phyloP scores from a whole-genome alignment of 176 grass and related monocot genomes.

The Zoysia japonica region DNA sequence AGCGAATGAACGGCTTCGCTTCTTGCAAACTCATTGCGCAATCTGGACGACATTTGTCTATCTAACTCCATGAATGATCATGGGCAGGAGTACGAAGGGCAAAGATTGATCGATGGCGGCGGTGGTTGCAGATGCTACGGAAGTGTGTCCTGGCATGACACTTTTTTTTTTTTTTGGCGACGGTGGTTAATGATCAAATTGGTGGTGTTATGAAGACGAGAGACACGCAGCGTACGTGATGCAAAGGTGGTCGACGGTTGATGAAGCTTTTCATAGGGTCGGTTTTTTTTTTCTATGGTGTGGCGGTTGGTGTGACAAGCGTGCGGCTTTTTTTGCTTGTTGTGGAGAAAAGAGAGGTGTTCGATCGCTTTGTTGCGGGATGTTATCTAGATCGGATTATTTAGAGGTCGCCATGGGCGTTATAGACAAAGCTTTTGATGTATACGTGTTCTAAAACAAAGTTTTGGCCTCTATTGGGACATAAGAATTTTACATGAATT shows the following conservation, averaged over 20 bases:
- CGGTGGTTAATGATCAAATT: constrained; percentile 26
- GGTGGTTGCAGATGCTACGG: constrained; percentile 18
- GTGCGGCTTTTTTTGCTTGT: constrained; percentile 31
- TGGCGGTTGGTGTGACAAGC: constrained; percentile 40
- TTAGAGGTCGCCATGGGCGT: constrained; percentile 10
- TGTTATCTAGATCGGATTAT: constrained; percentile 10
- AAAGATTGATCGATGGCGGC: neutral
- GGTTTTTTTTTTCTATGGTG: neutral
- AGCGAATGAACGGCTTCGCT: neutral
- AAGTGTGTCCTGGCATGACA: constrained; percentile 26
- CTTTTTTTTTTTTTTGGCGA: neutral
- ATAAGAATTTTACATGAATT: no score
- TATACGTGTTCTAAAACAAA: constrained; percentile 16
- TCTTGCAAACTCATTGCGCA: constrained; percentile 13
- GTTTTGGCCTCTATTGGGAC: neutral
- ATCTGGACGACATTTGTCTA: neutral
- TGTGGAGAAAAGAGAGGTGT: neutral
- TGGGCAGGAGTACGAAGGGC: constrained; percentile 15
- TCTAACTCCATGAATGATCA: constrained; percentile 5
- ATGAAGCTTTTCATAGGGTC: constrained; percentile 9
- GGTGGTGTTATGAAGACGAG: constrained; percentile 24
- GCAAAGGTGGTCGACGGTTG: constrained; percentile 16
- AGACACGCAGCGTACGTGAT: constrained; percentile 44
- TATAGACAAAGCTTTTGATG: constrained; percentile 8
- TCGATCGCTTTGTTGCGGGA: constrained; percentile 29